These are phyloP conservation scores for Pseudogymnoascus sp. DNA, from an alignment of 2,329 filamentous ascomycete species.

Conservation along the genomic window DNA sequence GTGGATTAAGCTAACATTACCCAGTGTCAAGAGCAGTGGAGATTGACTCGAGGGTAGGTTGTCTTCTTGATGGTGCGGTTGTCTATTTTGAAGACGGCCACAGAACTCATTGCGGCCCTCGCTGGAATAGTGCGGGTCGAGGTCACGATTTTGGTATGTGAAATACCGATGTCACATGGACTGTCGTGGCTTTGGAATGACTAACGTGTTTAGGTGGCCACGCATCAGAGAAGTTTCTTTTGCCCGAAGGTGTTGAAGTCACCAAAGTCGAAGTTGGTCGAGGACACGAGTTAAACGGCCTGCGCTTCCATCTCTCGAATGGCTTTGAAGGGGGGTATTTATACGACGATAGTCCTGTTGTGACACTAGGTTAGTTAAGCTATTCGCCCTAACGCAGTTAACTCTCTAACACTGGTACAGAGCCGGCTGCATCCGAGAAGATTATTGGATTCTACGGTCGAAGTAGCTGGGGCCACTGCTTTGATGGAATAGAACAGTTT, in stretches of 20 bases:
- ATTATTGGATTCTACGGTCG: conserved; percentile 42
- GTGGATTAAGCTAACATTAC: neutral
- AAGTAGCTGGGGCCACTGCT: conserved; percentile 24
- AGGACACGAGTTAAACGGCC: conserved; percentile 22
- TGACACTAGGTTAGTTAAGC: conserved; percentile 11
- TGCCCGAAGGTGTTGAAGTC: conserved; percentile 27
- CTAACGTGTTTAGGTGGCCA: conserved; percentile 18
- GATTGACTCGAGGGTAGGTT: conserved; percentile 40
- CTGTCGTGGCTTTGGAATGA: neutral
- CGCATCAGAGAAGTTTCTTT: conserved; percentile 24
- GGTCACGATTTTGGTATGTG: conserved; percentile 14
- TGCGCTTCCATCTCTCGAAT: conserved; percentile 28
- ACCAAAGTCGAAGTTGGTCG: conserved; percentile 27
- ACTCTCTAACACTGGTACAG: conserved; percentile 18
- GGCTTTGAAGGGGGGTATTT: conserved; percentile 28
- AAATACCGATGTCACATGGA: neutral
- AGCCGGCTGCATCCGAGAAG: conserved; percentile 30
- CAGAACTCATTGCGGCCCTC: conserved; percentile 36
- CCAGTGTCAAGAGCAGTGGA: conserved; percentile 32
- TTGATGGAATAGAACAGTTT: conserved; percentile 33
- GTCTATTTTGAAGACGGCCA: conserved; percentile 39
- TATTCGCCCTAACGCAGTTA: neutral
- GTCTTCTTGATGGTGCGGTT: conserved; percentile 38
- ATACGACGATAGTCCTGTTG: conserved; percentile 17
- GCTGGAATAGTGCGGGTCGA: conserved; percentile 1